These are phyloP conservation scores for Rosa hybrid DNA, from an alignment of 331 rosid species.

Conservation along the genomic window DNA sequence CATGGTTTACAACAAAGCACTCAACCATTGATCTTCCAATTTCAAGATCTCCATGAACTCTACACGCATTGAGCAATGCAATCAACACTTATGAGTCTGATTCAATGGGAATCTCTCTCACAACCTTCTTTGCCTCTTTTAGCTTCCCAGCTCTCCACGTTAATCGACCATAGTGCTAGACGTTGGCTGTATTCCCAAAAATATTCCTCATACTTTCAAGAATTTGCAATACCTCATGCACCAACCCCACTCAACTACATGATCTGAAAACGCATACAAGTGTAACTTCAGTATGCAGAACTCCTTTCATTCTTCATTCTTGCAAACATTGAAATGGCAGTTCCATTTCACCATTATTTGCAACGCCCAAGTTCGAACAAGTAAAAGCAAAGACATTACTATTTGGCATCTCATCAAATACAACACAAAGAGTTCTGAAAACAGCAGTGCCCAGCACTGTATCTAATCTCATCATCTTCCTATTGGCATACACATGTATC, in stretches of 20 bases:
- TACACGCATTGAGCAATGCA: too few species aligned
- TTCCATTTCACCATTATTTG: conserved; percentile 32
- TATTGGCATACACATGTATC: too few species aligned
- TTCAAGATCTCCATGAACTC: too few species aligned
- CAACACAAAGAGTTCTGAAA: neutral
- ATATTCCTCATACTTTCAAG: conserved; percentile 34
- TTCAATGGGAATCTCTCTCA: too few species aligned
- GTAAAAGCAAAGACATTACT: conserved; percentile 34
- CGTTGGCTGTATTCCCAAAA: neutral
- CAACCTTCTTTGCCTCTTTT: too few species aligned
- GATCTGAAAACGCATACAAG: conserved; percentile 44
- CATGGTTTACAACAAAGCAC: too few species aligned
- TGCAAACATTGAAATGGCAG: conserved; percentile 32
- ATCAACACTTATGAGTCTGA: too few species aligned
- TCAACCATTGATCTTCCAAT: too few species aligned
- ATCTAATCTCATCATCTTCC: too few species aligned
- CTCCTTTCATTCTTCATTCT: conserved; percentile 27
- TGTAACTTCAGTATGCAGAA: conserved; percentile 40
- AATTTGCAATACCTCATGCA: conserved; percentile 31
- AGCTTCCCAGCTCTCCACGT: too few species aligned
- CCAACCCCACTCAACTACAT: conserved; percentile 26
- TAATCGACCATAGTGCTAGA: too few species aligned
- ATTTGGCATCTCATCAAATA: conserved; percentile 37
- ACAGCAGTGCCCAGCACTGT: conserved; percentile 18
- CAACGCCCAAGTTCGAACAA: conserved; percentile 30